Percentiles rank a stretch among this genome's conserved stretches.
Conservation (phyloP, 106 monocot species). For the Posidonia australis region DNA sequence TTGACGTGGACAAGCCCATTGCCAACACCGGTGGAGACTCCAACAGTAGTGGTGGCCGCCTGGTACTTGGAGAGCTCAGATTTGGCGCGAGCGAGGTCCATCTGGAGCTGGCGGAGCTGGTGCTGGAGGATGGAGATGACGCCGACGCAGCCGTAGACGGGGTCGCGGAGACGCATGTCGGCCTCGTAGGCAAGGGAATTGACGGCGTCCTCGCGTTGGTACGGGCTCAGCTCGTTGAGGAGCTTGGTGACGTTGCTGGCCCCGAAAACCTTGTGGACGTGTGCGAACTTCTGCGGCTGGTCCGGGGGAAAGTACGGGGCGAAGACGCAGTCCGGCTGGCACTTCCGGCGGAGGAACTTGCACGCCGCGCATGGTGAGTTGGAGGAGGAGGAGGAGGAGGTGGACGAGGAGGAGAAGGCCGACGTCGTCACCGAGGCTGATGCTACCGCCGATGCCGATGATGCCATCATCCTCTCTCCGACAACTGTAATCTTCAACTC, state of each 20-base stretch:
- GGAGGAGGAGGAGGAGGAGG: not conserved
- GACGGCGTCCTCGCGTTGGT: constrained; percentile 78
- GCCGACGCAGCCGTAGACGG: constrained; percentile 86
- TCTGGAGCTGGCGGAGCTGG: constrained; percentile 69
- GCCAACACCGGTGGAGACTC: no score
- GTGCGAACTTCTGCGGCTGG: constrained; percentile 77
- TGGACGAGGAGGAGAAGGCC: not conserved
- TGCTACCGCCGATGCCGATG: constrained; percentile 6
- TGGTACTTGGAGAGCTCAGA: constrained; percentile 69
- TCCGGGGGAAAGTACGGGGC: constrained; percentile 95
- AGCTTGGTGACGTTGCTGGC: constrained; percentile 91
- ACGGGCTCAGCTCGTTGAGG: constrained; percentile 55
- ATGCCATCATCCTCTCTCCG: constrained; percentile 9
- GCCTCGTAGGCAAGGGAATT: constrained; percentile 90
- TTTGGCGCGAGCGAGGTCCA: constrained; percentile 48
- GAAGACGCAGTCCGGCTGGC: constrained; percentile 93
- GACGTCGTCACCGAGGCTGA: not conserved
- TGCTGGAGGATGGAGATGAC: constrained; percentile 83
- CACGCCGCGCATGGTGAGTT: constrained; percentile 83
- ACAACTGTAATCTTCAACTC: no score
- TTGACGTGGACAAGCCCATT: constrained; percentile 7
- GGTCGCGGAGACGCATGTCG: constrained; percentile 77
- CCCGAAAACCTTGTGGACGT: constrained; percentile 87
- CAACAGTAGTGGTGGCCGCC: not conserved
- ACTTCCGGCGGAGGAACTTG: constrained; percentile 91